Conservation (phyloP, 2,329 filamentous ascomycete species). For the Cadophora sp. region DNA sequence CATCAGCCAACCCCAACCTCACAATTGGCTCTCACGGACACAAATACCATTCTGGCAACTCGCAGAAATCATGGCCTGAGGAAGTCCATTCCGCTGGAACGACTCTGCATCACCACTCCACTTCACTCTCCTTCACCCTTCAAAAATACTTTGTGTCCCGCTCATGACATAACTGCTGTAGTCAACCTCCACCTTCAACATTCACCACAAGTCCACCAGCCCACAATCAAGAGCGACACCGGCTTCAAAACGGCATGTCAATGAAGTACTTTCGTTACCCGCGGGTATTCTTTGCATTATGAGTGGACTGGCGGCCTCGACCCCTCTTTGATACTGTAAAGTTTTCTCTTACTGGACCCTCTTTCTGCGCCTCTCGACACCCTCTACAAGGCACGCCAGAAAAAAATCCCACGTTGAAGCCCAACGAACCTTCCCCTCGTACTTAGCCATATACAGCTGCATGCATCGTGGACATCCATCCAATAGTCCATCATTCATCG, state of each 20-base stretch:
- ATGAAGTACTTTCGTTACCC: background rate
- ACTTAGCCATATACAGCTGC: constrained; percentile 6
- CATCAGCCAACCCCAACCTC: background rate
- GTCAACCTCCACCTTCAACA: background rate
- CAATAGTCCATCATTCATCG: background rate
- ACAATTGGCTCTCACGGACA: background rate
- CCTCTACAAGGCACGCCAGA: background rate
- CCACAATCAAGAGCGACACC: constrained; percentile 9
- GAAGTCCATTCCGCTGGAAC: background rate
- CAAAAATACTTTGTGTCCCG: constrained; percentile 5
- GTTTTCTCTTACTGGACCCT: background rate
- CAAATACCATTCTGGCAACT: background rate
- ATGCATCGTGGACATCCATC: background rate
- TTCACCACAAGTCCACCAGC: background rate
- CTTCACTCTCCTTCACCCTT: background rate
- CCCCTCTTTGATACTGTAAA: background rate
- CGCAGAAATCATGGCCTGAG: background rate
- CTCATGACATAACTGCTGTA: constrained; percentile 4
- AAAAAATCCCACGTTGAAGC: constrained; percentile 11
- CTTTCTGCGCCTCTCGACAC: background rate
- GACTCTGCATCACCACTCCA: constrained; percentile 8
- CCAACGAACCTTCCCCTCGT: constrained; percentile 7
- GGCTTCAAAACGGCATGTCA: constrained; percentile 1
- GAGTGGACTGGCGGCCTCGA: background rate
- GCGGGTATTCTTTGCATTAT: constrained; percentile 3